Conservation (phyloP, 2,329 filamentous ascomycete genomes). For the Colletotrichum spinosum region DNA sequence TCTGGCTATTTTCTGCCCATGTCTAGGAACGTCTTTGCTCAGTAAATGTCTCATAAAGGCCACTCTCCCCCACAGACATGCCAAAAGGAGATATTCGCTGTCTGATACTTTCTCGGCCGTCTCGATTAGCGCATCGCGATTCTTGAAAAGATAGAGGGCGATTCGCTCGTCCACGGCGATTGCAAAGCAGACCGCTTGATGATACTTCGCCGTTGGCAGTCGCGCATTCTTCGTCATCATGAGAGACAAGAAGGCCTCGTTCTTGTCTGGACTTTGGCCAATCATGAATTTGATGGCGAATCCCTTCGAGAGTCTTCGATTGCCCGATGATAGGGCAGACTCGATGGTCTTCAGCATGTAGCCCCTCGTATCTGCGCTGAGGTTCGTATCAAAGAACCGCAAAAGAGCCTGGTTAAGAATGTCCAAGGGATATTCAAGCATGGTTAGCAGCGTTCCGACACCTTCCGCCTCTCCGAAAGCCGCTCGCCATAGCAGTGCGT, state of each 20-base stretch:
- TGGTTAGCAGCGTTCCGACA: not conserved
- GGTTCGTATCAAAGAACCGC: not conserved
- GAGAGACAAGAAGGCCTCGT: not conserved
- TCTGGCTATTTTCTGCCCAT: too few species aligned
- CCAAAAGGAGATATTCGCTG: not conserved
- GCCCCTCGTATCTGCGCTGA: not conserved
- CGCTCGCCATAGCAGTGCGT: not conserved
- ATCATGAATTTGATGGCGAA: not conserved
- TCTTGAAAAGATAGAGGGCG: not conserved
- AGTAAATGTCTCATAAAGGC: not conserved
- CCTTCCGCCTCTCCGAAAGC: not conserved
- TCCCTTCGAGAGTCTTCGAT: not conserved
- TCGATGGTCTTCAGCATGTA: not conserved
- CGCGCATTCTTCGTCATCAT: conserved; percentile 2
- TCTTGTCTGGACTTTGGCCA: not conserved
- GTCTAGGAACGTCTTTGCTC: not conserved
- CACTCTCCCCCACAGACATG: conserved; percentile 15
- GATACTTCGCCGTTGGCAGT: not conserved
- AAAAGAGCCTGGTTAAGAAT: not conserved
- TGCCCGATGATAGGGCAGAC: not conserved
- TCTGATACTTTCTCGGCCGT: rapidly evolving
- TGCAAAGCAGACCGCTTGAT: not conserved
- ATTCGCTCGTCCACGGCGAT: conserved; percentile 19
- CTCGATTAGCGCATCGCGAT: not conserved
- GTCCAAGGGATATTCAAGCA: not conserved